phyloP scores from a whole-genome alignment of 2,329 filamentous ascomycete species.

The Capronia americana region DNA sequence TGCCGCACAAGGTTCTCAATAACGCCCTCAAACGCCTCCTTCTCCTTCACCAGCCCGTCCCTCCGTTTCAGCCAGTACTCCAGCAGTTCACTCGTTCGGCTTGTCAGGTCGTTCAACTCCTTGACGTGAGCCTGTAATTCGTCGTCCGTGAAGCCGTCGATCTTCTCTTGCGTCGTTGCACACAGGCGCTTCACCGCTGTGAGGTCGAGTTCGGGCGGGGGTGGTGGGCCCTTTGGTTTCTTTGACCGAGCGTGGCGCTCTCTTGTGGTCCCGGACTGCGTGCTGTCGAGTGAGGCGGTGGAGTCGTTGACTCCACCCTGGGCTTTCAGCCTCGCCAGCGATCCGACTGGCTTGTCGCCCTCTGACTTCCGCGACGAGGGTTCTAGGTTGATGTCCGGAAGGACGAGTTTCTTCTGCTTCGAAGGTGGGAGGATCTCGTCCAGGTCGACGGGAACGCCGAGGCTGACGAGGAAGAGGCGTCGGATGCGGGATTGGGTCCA shows the following conservation, averaged over 20 bases:
- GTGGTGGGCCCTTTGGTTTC: constrained; percentile 57
- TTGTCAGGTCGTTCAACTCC: constrained; percentile 71
- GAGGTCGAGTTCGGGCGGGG: constrained; percentile 78
- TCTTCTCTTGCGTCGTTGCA: constrained; percentile 80
- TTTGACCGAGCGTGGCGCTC: constrained; percentile 47
- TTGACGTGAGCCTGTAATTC: constrained; percentile 76
- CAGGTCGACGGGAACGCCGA: constrained; percentile 93
- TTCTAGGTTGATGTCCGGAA: constrained; percentile 75
- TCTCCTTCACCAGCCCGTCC: constrained; percentile 86
- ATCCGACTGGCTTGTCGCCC: constrained; percentile 60
- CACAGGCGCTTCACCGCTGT: constrained; percentile 79
- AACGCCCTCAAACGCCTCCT: constrained; percentile 92
- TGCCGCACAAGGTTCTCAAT: constrained; percentile 97
- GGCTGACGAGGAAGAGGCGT: constrained; percentile 90
- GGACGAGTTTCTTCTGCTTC: constrained; percentile 95
- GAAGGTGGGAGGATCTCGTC: constrained; percentile 97
- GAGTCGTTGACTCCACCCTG: constrained; percentile 44
- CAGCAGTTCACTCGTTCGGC: constrained; percentile 75
- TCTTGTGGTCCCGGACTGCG: constrained; percentile 40
- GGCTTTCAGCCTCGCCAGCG: constrained; percentile 44
- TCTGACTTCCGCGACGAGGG: constrained; percentile 62
- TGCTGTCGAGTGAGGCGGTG: constrained; percentile 42
- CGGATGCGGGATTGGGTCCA: constrained; percentile 97
- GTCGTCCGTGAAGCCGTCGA: constrained; percentile 76
- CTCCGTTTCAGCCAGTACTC: constrained; percentile 87